Evolutionary conservation across 148 eudicot species (phyloP).

Genomic region (Amaranthus palmeri): DNA sequence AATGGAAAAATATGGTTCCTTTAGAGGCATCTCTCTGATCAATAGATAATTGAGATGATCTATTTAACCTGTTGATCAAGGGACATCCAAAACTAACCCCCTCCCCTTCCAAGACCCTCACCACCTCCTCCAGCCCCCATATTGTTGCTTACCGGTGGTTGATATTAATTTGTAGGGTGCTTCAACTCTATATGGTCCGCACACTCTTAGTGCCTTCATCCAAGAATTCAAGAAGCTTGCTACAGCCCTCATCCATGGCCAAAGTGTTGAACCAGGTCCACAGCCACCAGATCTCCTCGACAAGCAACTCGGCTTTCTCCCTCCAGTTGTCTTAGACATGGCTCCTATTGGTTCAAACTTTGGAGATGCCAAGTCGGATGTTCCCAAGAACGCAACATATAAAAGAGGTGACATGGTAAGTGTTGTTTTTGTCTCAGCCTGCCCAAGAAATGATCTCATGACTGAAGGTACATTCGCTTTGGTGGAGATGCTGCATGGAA

Average conservation of each 20-base stretch:
- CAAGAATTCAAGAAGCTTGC: slow-evolving; percentile 87
- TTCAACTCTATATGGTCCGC: slow-evolving; percentile 86
- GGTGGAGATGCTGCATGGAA: slow-evolving; percentile 63
- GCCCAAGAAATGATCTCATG: slow-evolving; percentile 92
- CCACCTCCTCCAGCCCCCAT: no score
- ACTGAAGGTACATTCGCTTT: slow-evolving; percentile 86
- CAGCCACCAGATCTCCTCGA: slow-evolving; percentile 81
- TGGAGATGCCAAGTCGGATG: slow-evolving; percentile 60
- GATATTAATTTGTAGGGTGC: slow-evolving; percentile 58
- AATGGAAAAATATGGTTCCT: background rate
- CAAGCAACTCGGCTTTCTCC: slow-evolving; percentile 73
- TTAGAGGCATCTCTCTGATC: background rate
- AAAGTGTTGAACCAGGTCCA: slow-evolving; percentile 57
- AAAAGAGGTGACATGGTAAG: slow-evolving; percentile 64
- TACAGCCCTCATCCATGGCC: slow-evolving; percentile 46
- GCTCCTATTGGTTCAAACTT: slow-evolving; percentile 61
- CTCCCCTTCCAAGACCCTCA: no score
- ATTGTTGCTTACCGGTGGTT: slow-evolving; percentile 3
- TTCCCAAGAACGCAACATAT: slow-evolving; percentile 60
- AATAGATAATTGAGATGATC: background rate
- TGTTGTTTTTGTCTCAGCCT: slow-evolving; percentile 70
- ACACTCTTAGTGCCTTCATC: slow-evolving; percentile 83
- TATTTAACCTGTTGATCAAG: no score
- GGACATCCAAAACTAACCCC: no score
- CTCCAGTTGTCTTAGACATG: slow-evolving; percentile 66